phyloP scores from a whole-genome alignment of 2,329 filamentous ascomycete species.

The Calonectria pteridis region DNA sequence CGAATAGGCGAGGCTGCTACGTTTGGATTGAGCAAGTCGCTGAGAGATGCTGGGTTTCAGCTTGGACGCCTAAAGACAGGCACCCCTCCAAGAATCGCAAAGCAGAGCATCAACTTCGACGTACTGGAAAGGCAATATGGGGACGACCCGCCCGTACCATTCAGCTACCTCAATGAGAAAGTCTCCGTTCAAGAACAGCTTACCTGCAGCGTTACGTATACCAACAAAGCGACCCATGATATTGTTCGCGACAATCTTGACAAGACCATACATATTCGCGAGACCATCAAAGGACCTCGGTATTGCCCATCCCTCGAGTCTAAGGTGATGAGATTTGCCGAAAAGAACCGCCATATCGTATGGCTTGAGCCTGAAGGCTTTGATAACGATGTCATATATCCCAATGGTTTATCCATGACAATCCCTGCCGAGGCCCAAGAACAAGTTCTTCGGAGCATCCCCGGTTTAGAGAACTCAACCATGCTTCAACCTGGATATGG shows the following conservation, averaged over 20 bases:
- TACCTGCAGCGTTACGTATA: slow-evolving; percentile 88
- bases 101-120: slow-evolving; percentile 83
- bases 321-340: slow-evolving; percentile 88
- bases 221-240: slow-evolving; percentile 84
- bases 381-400: slow-evolving; percentile 89
- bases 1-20: slow-evolving; percentile 95
- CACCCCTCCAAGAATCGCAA: slow-evolving; percentile 89
- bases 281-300: slow-evolving; percentile 92
- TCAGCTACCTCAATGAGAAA: slow-evolving; percentile 87
- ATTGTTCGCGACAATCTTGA: slow-evolving; percentile 91
- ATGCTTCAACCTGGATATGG: slow-evolving; percentile 98
- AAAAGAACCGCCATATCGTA: slow-evolving; percentile 86
- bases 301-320: slow-evolving; percentile 97
- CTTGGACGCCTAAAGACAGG: slow-evolving; percentile 95
- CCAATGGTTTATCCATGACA: slow-evolving; percentile 98
- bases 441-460: slow-evolving; percentile 85
- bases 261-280: slow-evolving; percentile 95
- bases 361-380: slow-evolving; percentile 99
- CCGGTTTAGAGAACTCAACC: slow-evolving; percentile 86
- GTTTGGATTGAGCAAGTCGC: slow-evolving; percentile 89
- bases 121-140: slow-evolving; percentile 80
- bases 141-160: slow-evolving; percentile 88
- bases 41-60: slow-evolving; percentile 88
- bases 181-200: slow-evolving; percentile 87
- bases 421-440: slow-evolving; percentile 90